Base-by-base conservation (phyloP, 495 filamentous ascomycete genomes). In the Penicillium diatomitis region DNA sequence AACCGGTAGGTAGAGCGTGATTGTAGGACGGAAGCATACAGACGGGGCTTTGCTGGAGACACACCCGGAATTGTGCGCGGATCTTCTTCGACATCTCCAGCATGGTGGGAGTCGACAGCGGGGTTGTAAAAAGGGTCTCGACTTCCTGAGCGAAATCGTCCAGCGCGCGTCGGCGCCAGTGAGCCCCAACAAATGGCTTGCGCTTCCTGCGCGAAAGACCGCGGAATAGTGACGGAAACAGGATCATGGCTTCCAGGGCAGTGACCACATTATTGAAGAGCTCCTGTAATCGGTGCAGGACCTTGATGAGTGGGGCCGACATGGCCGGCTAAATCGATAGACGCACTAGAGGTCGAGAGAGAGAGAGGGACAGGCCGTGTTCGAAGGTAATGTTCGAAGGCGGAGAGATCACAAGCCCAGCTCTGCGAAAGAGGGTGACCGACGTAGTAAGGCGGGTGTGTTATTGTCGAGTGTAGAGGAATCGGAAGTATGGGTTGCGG, bases 21-120 rank as follows among this genome's bases (percentile, higher is more conserved):
- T 76, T 82, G 65, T 79, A 83, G 4, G 82, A 85, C 0, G 82
- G 82, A 36, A 85, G 69, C 82, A 85, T 86, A 64, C 75, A 79
- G 48, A 74, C 72, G 7, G 75, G 69, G 57, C 73, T 80, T 20
- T 62, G 62, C 49, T 76, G 66, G 6, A 85, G 64, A 47, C 75
- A 78, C 39, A 71, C 58, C 40, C 56, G 62, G 57, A 82, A 79
- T 52, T 84, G 80, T n/a, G 64, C 69, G 47, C 77, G 77, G 49
- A 86, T 77, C 62, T 70, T 70, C 49, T 66, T 68, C 1, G 82
- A 83, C 68, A 84, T 78, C 27, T 66, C 60, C 41, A 73, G 51
- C 65, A 82, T 70, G 47, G 67, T 71, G 44, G 48, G 58, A 39
- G 61, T 59, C 8, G 64, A 59, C 32, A 75, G 50, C 50, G 75